A percentile compares a stretch with the other conserved stretches of the same genome.
Conservation (phyloP, 2,329 filamentous ascomycete species). For the Colletotrichum limetticola region DNA sequence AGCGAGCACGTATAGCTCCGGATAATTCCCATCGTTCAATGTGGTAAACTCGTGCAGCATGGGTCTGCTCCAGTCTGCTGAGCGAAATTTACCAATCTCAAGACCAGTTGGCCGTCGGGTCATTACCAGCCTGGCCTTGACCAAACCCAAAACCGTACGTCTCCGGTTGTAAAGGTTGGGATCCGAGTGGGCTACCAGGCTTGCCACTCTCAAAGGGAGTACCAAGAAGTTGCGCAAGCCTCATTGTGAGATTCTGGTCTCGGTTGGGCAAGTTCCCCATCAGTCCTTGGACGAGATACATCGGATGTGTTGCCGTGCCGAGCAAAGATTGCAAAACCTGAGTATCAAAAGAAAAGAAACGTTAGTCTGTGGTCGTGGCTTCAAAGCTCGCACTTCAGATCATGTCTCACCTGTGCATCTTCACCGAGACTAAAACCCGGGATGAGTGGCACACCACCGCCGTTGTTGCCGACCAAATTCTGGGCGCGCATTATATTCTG, state of each 20-base stretch:
- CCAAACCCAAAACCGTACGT: conserved; percentile 34
- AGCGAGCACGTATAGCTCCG: not conserved
- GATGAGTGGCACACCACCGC: conserved; percentile 7
- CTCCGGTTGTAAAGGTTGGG: conserved; percentile 31
- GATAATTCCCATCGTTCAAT: not conserved
- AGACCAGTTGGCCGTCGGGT: conserved; percentile 27
- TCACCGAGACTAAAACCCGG: conserved; percentile 9
- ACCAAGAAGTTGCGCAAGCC: conserved; percentile 25
- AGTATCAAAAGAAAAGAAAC: not conserved
- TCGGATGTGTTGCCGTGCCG: conserved; percentile 26
- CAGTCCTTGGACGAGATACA: conserved; percentile 32
- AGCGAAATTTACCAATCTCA: not conserved
- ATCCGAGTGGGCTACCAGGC: conserved; percentile 28
- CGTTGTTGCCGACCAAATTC: conserved; percentile 6
- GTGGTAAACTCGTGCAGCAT: not conserved
- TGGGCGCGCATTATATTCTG: conserved; percentile 20
- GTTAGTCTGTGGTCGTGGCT: not conserved
- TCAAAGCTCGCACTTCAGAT: not conserved
- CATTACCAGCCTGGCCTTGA: conserved; percentile 27
- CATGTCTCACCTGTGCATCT: conserved; percentile 26
- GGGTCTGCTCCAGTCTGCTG: not conserved
- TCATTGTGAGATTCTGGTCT: conserved; percentile 23
- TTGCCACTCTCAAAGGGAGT: conserved; percentile 24
- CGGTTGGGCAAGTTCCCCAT: conserved; percentile 34
- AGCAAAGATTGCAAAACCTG: conserved; percentile 26